A percentile compares a stretch with the other conserved stretches of the same genome.
phyloP scores from a whole-genome alignment of 148 eudicot genomes.

The Tetragonia tetragonoides region DNA sequence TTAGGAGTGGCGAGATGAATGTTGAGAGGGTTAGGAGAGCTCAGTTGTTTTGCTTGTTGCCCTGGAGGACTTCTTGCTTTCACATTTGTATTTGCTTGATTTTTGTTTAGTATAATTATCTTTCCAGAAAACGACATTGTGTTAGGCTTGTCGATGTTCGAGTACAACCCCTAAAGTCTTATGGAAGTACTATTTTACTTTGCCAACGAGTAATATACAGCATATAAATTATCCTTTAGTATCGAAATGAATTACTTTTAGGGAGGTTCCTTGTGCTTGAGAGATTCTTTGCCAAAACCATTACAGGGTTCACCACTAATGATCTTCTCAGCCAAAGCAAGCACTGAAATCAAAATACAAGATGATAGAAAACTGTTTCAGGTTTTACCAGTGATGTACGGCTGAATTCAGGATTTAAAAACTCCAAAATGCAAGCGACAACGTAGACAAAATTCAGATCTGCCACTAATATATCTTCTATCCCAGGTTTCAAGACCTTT shows the following conservation, averaged over 20 bases:
- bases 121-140: too few relatives aligned
- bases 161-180: too few relatives aligned
- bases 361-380: neutral
- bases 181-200: neutral
- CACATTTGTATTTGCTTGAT: too few relatives aligned
- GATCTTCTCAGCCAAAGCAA: neutral
- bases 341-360: neutral
- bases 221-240: too few relatives aligned
- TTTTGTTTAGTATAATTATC: too few relatives aligned
- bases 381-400: slow-evolving; percentile 83
- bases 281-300: neutral
- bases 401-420: slow-evolving; percentile 82
- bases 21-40: too few relatives aligned
- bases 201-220: too few relatives aligned
- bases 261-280: neutral
- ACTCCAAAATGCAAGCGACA: slow-evolving; percentile 90
- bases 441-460: slow-evolving; percentile 93
- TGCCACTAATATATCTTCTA: slow-evolving; percentile 85
- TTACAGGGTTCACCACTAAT: neutral
- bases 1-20: too few relatives aligned
- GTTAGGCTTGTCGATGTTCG: too few relatives aligned
- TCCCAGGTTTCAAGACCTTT: slow-evolving; percentile 97
- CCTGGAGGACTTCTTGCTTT: too few relatives aligned
- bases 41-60: too few relatives aligned
- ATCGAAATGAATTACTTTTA: neutral